Evolutionary conservation across 192 early-diverging fungal species (phyloP), one percentile per base, ranked within the genome.

Genomic region (Entomortierella chlamydospora): DNA sequence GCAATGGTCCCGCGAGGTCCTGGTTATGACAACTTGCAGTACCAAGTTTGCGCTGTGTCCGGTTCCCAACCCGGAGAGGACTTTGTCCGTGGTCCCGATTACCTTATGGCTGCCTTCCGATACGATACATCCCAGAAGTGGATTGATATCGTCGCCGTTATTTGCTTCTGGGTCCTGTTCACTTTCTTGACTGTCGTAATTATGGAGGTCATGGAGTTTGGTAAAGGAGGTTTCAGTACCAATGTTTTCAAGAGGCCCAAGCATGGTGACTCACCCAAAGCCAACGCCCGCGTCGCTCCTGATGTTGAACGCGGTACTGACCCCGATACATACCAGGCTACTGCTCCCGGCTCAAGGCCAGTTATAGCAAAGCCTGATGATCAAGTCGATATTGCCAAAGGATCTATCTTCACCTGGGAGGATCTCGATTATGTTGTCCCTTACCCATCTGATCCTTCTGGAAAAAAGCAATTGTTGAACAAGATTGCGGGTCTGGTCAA

Each of bases 391-490:
- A 86, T 83, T 53, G 70, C 64, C 4, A 89, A 93, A 61, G 89
- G 84, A 43, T 65, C 83, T n/a, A 82, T 87, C 29, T 84, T 90
- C 42, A 85, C 86, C 25, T 93, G 91, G 91, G 71, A 87, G 58
- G 70, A 89, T 55, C 68, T 94, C 41, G 78, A 90, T 60, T 96
- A 94, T 73, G 83, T 85, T 15, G 92, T 94, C 2, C 90, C 91
- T n/a, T 82, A 85, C 62, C 87, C 87, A 64, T 84, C 76, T 34
- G 76, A 79, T 42, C 68, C 68, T 3, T 70, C 76, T 1, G 87
- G 87, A 33, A 63, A 89, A 49, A 85, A 87, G 54, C 91, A 93
- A 63, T 79, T 96, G 7, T 84, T 96, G 55, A 83, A 90, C 61
- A 63, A 82, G 42, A 87, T 94, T 85, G 73, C 82, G 64, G 60